A percentile compares a stretch with the other conserved stretches of the same genome.
Conservation (phyloP, 2,329 filamentous ascomycete species). For the Trichoderma arundinaceum region DNA sequence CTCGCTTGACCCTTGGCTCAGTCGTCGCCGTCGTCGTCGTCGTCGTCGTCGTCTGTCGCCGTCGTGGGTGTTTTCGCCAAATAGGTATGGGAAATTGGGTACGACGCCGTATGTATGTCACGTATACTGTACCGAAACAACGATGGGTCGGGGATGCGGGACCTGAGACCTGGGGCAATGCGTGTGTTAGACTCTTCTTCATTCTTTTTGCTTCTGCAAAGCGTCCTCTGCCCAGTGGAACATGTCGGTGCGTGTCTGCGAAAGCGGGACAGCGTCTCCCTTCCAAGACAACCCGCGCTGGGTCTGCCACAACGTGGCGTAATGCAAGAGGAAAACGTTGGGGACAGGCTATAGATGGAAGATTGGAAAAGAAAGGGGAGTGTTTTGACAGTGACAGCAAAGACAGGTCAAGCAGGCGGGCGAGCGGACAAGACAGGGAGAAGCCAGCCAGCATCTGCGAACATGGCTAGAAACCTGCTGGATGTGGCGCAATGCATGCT, state of each 20-base stretch:
- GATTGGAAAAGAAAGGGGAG: neutral
- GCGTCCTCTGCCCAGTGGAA: constrained; percentile 1
- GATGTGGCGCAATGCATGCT: constrained; percentile 12
- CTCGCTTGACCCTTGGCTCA: constrained; percentile 10
- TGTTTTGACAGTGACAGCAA: neutral
- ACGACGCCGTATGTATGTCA: no score
- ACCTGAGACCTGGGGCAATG: constrained; percentile 29
- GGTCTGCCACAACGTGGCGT: constrained; percentile 22
- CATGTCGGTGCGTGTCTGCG: constrained; percentile 13
- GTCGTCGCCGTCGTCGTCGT: neutral
- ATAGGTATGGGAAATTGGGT: neutral
- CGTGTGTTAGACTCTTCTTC: constrained; percentile 25
- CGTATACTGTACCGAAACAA: no score
- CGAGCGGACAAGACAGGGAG: neutral
- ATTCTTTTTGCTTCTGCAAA: constrained; percentile 5
- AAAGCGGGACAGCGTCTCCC: constrained; percentile 25
- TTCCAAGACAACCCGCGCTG: constrained; percentile 10
- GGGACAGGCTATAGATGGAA: neutral
- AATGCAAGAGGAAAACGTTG: neutral
- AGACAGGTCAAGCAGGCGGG: neutral
- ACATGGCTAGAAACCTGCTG: neutral
- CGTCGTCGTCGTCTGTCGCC: neutral
- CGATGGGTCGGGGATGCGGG: constrained; percentile 8
- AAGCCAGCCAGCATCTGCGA: constrained; percentile 1
- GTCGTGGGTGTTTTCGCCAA: neutral